Evolutionary conservation across 1,284 basidiomycete genomes (phyloP).

Genomic region (Ceratorhiza oryzae-sativae): DNA sequence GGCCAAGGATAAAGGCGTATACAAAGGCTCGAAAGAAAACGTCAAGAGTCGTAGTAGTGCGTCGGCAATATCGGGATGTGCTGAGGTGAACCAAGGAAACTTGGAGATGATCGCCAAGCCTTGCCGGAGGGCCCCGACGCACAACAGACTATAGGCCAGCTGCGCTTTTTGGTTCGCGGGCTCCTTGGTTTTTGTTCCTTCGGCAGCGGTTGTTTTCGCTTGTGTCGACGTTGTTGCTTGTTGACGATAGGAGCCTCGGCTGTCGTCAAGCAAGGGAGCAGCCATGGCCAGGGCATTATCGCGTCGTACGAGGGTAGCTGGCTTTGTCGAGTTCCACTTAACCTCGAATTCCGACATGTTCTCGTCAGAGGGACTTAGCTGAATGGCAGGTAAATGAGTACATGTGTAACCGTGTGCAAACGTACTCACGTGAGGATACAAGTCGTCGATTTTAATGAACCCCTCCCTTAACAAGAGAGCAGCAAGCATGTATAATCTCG

Average conservation of each 20-base stretch:
- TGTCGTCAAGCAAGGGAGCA: slow-evolving; percentile 78
- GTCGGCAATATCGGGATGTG: slow-evolving; percentile 84
- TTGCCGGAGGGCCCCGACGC: slow-evolving; percentile 82
- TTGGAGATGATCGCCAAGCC: slow-evolving; percentile 80
- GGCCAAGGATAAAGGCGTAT: slow-evolving; percentile 59
- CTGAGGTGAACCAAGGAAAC: slow-evolving; percentile 86
- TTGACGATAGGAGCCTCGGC: slow-evolving; percentile 50
- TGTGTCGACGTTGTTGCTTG: slow-evolving; percentile 46
- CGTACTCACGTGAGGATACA: slow-evolving; percentile 79
- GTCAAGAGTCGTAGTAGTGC: slow-evolving; percentile 78
- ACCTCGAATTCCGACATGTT: slow-evolving; percentile 74
- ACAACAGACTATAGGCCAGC: slow-evolving; percentile 80
- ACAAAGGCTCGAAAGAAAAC: slow-evolving; percentile 71
- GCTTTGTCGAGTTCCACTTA: slow-evolving; percentile 70
- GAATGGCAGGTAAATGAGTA: slow-evolving; percentile 37
- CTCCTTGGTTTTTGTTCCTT: slow-evolving; percentile 57
- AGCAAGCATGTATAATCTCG: slow-evolving; percentile 79
- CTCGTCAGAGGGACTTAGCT: slow-evolving; percentile 79
- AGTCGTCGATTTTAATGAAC: slow-evolving; percentile 82
- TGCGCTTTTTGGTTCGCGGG: slow-evolving; percentile 82
- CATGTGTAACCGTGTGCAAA: slow-evolving; percentile 43
- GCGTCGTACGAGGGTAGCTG: slow-evolving; percentile 57
- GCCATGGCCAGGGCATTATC: slow-evolving; percentile 88
- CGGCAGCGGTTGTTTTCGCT: slow-evolving; percentile 57
- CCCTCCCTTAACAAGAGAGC: slow-evolving; percentile 90